Base-by-base conservation (phyloP, 208 protist species). In the Acanthamoeba lenticulata region DNA sequence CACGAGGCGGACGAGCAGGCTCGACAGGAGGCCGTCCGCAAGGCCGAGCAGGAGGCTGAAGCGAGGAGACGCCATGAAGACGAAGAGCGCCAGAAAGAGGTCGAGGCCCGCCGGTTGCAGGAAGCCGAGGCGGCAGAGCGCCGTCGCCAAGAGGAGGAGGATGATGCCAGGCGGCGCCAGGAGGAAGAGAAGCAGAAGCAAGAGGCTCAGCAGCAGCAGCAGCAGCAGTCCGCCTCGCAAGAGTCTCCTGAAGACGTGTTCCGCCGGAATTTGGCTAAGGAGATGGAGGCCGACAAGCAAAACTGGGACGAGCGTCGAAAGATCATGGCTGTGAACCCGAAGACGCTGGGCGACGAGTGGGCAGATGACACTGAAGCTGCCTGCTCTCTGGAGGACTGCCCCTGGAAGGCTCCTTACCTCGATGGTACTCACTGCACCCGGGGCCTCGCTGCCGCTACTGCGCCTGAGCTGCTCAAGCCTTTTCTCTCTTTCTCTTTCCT, bases 401-500 rank as follows among this genome's bases (percentile, higher is more conserved):
- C 65, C 34, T 74, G 65, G 65, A 74, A 74, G 65, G 65, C n/a
- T 38, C 65, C 65, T 19, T 74, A 74, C n/a, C 65, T 74, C 65
- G 9, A 74, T 29, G 65, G 65, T 74, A 74, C 65, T 24, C 2
- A 11, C 15, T 24, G n/a, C n/a, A n/a, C n/a, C n/a, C n/a, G n/a
- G n/a, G n/a, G n/a, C n/a, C n/a, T n/a, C n/a, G n/a, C n/a, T n/a
- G n/a, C n/a, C n/a, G n/a, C n/a, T n/a, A n/a, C n/a, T n/a, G n/a
- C n/a, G n/a, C n/a, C n/a, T n/a, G n/a, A n/a, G n/a, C n/a, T n/a
- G n/a, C n/a, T n/a, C n/a, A n/a, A 38, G 7, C 1, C 15, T 21
- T 57, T 21, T 57, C 52, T 57, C 9, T 57, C n/a, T n/a, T n/a
- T n/a, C n/a, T n/a, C n/a, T n/a, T n/a, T n/a, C n/a, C n/a, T n/a